Base-by-base conservation (phyloP, 140 eudicot species). In the Stevia rebaudiana region DNA sequence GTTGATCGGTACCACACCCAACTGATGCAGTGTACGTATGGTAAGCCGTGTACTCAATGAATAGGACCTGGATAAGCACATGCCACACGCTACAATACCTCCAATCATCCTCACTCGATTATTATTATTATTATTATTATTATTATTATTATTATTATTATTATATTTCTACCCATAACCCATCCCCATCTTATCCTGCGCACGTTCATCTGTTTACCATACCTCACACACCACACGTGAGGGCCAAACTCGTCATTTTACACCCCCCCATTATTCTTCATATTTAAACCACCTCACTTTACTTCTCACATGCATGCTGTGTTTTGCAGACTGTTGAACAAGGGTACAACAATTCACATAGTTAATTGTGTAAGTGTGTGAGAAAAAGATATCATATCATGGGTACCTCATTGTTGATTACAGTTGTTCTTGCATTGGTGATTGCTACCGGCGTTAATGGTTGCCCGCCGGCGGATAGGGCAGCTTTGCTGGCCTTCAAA, bases 401-500 rank as follows among this genome's bases (percentile, higher is more conserved):
- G 41, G 8, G 41, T 36, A 36, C 41, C 41, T 36, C 41, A 36
- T 36, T 36, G 41, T 36, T 36, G 41, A 36, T 36, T 5, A 36
- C 41, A 36, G 41, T 11, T 6, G 41, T 36, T 36, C 11, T 36
- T 36, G 41, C 8, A 36, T 8, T 36, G 41, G 41, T 36, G 7
- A 11, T 8, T 8, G 10, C 10, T 0, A 36, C 41, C 41, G 41
- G 10, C 41, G 41, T 36, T 8, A 8, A 2, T 8, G 41, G 41
- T 11, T 78, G 92, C 70, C 73, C 85, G 52, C 73, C 82, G 35
- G 70, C 87, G 0, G 97, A 89, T 24, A 71, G 86, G 84, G 85
- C 74, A 36, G 97, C 97, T 25, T 67, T 89, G 18, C 59, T 87
- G 7, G 79, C 86, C 16, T 73, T 87, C 71, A 82, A 76, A 63